Evolutionary conservation across 1,284 basidiomycete genomes (phyloP).

Genomic region (Apiotrichum veenhuisii): DNA sequence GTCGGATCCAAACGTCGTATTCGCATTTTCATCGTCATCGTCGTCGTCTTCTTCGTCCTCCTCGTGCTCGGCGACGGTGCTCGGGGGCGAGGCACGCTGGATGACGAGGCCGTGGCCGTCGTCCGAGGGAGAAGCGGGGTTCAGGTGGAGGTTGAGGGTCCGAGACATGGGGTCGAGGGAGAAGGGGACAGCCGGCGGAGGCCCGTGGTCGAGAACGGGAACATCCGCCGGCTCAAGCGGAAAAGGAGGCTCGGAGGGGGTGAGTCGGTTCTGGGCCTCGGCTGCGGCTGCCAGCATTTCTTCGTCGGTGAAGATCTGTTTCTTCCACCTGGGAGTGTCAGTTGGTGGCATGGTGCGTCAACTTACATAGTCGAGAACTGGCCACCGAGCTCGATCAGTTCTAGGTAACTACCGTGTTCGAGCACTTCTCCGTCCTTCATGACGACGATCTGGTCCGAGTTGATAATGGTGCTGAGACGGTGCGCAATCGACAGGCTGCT

Average conservation of each 20-base stretch:
- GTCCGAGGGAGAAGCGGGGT: neutral
- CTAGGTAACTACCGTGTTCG: conserved; percentile 83
- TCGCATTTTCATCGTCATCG: neutral
- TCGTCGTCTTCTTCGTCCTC: conserved; percentile 1
- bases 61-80: conserved; percentile 13
- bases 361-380: conserved; percentile 43
- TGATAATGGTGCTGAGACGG: conserved; percentile 40
- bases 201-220: neutral
- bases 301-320: conserved; percentile 46
- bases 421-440: conserved; percentile 76
- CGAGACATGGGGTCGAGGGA: neutral
- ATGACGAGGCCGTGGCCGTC: conserved; percentile 2
- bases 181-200: neutral
- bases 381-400: conserved; percentile 61
- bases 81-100: conserved; percentile 11
- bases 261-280: neutral
- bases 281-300: conserved; percentile 31
- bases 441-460: conserved; percentile 79
- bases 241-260: neutral
- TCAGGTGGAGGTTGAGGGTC: neutral
- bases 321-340: conserved; percentile 42
- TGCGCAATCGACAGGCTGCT: conserved; percentile 97
- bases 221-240: conserved; percentile 1
- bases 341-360: neutral
- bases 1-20: neutral